These are phyloP conservation scores for Aspergillus kassunensis DNA, from an alignment of 495 filamentous ascomycete species.

Conservation along the genomic window DNA sequence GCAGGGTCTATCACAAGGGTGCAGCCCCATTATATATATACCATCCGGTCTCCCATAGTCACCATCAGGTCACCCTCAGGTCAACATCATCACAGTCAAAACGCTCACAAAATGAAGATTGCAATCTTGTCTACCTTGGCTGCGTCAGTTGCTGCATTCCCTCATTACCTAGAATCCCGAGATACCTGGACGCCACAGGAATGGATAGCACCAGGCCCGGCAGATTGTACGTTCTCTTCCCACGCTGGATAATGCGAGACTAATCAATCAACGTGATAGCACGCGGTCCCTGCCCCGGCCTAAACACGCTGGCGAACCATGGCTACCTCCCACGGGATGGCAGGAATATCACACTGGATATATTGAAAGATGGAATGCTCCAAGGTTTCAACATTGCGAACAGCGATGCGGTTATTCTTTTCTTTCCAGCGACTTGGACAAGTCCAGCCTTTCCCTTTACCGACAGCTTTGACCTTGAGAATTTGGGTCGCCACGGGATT, in stretches of 20 bases:
- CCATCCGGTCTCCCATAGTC: neutral
- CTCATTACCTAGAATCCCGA: slow-evolving; percentile 8
- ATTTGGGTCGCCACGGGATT: slow-evolving; percentile 11
- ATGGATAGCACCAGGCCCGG: slow-evolving; percentile 11
- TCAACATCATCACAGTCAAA: too few species aligned
- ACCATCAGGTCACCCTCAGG: neutral
- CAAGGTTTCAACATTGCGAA: slow-evolving; percentile 14
- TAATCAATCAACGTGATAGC: neutral
- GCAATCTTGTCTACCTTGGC: neutral
- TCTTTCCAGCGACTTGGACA: slow-evolving; percentile 10
- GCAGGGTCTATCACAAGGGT: neutral
- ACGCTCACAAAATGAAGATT: slow-evolving; percentile 15
- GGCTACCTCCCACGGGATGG: slow-evolving; percentile 45
- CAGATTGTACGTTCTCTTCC: slow-evolving; percentile 5
- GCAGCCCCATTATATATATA: neutral
- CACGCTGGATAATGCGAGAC: neutral
- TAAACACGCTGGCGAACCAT: slow-evolving; percentile 56
- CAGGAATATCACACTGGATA: slow-evolving; percentile 11
- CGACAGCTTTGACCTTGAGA: slow-evolving; percentile 4
- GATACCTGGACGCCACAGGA: slow-evolving; percentile 2
- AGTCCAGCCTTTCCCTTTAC: slow-evolving; percentile 1
- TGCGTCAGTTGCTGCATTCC: slow-evolving; percentile 7
- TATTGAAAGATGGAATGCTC: slow-evolving; percentile 15
- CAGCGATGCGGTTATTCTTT: slow-evolving; percentile 8
- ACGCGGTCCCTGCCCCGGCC: slow-evolving; percentile 38